Evolutionary conservation across 2,329 filamentous ascomycete species (phyloP), one percentile per base, ranked within the genome.

Genomic region (Penicillium psychrosexuale): DNA sequence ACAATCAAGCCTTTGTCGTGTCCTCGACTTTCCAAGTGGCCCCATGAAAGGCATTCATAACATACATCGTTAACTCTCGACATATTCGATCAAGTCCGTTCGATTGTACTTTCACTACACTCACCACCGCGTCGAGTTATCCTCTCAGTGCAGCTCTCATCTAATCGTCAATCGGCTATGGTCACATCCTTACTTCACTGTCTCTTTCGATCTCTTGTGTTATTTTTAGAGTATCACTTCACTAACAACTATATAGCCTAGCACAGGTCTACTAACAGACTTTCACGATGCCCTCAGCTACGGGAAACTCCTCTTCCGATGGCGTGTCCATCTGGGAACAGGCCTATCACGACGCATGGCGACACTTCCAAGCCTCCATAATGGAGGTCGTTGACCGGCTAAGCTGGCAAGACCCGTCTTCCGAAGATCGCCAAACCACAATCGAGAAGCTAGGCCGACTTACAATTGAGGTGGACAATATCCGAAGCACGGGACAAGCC

Each of bases 271-370:
- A 22, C 12, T 8, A 22, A 22, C 12, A 6, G 1, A 15, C 7
- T 1, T 12, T n/a, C 22, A 28, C 7, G 8, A 49, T 49, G 47
- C 3, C 36, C 24, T n/a, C 3, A 8, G 2, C 34, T 11, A 8
- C 15, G 3, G 4, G 8, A 3, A 8, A 24, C 30, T 13, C 19
- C n/a, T 9, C 8, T 12, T 5, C 22, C 5, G 4, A 19, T 19
- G 22, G 3, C 8, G 2, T 34, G 2, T 17, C 38, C 0, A 44
- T 7, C 6, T 43, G 28, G 38, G 47, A 50, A 8, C 22, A 19
- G n/a, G 47, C 19, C 7, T 44, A 50, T 5, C 30, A 44, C 2
- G 9, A 50, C 2, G 47, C 37, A 22, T 43, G 38, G 38, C 11
- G 31, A 1, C 19, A 36, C 3, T 44, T 31, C 2, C 38, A 43